Evolutionary conservation across 306 rosid species (phyloP), one percentile per base, ranked within the genome.

Genomic region (Parietaria judaica): DNA sequence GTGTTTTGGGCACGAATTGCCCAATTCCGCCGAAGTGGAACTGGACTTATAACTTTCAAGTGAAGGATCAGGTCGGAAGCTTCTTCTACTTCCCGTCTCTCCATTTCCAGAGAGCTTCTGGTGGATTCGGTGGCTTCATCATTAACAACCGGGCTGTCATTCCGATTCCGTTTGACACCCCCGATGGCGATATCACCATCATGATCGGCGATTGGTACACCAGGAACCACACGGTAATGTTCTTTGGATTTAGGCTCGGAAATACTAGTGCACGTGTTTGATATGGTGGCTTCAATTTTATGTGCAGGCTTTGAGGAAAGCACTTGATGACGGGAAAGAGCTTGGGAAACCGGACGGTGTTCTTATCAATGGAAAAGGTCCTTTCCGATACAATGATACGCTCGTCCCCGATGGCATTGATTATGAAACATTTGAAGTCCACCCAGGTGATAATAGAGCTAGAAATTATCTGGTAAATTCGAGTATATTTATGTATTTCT

Each of bases 11-110:
- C 63, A 87, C 98, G 31, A 91, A 88, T 51, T 91, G 98, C 47
- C 98, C 98, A 3, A 88, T 91, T 79, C 98, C 95, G 23, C 75
- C 98, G n/a, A 88, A 82, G 76, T 91, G 98, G 98, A 91, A 91
- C 74, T 91, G 98, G 97, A 91, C 97, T 47, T 91, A 85, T 70
- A 78, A 85, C 54, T 91, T 91, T 75, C 97, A 91, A 72, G 96
- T 91, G 4, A 91, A 91, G 79, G 97, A 91, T 76, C 97, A 91
- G 70, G 75, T 91, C 70, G 97, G 97, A 66, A 91, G 97, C 72
- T 91, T 83, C 72, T 87, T 87, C 78, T 91, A 91, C 84, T 87
- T 91, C 61, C 97, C 97, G 11, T 85, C 97, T 7, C 86, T 91
- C 50, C 71, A 81, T 78, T 45, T 91, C 23, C 98, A 91, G 84